These are phyloP conservation scores for Platismatia glauca DNA, from an alignment of 495 filamentous ascomycete genomes.

Conservation along the genomic window DNA sequence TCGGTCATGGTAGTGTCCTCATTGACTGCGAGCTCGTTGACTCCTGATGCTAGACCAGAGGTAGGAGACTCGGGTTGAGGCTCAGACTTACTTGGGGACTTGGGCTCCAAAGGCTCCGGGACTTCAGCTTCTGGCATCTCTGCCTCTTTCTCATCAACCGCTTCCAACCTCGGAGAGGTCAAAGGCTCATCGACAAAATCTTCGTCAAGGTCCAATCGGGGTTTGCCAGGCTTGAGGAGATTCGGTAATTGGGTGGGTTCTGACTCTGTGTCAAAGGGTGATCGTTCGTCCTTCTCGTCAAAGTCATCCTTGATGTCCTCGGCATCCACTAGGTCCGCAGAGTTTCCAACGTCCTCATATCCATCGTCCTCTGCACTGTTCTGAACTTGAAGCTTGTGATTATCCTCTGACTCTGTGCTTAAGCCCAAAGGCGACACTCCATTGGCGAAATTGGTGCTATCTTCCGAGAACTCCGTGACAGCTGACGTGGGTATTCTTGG, in stretches of 20 bases:
- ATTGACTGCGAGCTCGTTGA: constrained; percentile 45
- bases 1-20: constrained; percentile 34
- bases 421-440: constrained; percentile 24
- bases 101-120: constrained; percentile 13
- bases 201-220: constrained; percentile 45
- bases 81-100: constrained; percentile 22
- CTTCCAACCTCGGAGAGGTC: constrained; percentile 46
- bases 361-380: constrained; percentile 84
- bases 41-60: constrained; percentile 41
- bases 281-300: constrained; percentile 31
- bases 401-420: constrained; percentile 37
- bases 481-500: constrained; percentile 34
- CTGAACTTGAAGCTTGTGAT: constrained; percentile 56
- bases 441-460: constrained; percentile 30
- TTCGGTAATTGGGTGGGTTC: constrained; percentile 15
- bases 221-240: constrained; percentile 14
- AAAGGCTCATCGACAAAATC: constrained; percentile 66
- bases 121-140: constrained; percentile 21
- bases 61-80: constrained; percentile 41
- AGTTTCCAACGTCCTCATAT: constrained; percentile 81
- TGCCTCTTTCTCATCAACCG: constrained; percentile 30
- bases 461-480: constrained; percentile 41
- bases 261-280: constrained; percentile 22
- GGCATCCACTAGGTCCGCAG: constrained; percentile 45
- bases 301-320: constrained; percentile 52